Evolutionary conservation across 2,329 filamentous ascomycete genomes (phyloP), one percentile per base, ranked within the genome.

Genomic region (Herpotrichia juniperi): DNA sequence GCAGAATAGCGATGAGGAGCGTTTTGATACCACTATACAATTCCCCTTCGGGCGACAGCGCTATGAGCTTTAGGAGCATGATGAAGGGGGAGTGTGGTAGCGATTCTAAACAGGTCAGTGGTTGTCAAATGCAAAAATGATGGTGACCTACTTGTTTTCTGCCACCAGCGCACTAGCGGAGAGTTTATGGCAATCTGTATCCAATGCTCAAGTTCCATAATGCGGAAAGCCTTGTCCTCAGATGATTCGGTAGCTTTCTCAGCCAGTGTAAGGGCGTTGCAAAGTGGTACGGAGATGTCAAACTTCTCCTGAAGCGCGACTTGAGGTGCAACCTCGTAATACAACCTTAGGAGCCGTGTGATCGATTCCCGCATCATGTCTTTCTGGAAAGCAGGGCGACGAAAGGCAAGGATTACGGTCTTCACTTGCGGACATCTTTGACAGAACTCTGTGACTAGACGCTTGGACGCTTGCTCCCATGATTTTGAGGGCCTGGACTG

Each of bases 81-180:
- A 85, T 84, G 56, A 92, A 91, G 0, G 89, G 88, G 3, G 89
- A 91, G 32, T 84, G 77, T 19, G 69, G 69, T n/a, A 89, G 77
- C 1, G 81, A 81, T 58, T 88, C 84, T 52, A 78, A 19, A 31
- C 28, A 9, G 9, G 28, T 10, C 21, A 42, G 67, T 51, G 64
- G 55, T 37, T 19, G 39, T 24, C 30, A 40, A 26, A 14, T 32
- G 40, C 4, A 22, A 16, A 25, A 19, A 2, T 17, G 21, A 21
- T 3, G 22, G 4, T 42, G 19, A 14, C 72, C 61, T 69, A 76
- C 81, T 83, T 54, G 82, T 79, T 66, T 90, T 93, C 56, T 89
- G 83, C 78, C 94, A 97, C 93, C 93, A 97, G 56, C 89, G 86
- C 87, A 96, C 94, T 5, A 87, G 87, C 0, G 90, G 86, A 2